Evolutionary conservation across 2,329 filamentous ascomycete species (phyloP).

Genomic region (Apiospora koreana): DNA sequence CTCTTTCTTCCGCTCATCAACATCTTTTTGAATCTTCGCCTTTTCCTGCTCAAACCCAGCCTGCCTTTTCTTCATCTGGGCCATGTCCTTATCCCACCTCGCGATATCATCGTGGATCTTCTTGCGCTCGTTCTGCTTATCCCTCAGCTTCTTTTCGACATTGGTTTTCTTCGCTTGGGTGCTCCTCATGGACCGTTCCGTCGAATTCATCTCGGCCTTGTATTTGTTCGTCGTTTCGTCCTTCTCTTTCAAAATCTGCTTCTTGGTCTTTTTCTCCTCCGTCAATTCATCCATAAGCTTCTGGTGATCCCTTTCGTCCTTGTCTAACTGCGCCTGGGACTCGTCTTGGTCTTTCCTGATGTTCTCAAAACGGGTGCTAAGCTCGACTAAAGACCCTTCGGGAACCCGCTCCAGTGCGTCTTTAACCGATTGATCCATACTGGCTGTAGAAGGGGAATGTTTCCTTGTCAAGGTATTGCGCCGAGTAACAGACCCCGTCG

Average conservation of each 20-base stretch:
- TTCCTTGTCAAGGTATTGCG: conserved; percentile 73
- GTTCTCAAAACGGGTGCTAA: conserved; percentile 79
- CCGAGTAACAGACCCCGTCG: conserved; percentile 41
- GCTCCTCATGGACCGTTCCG: conserved; percentile 79
- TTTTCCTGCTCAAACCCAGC: conserved; percentile 57
- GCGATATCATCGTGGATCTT: conserved; percentile 71
- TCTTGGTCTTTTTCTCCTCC: conserved; percentile 78
- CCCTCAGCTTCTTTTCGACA: conserved; percentile 70
- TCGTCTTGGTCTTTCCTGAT: conserved; percentile 85
- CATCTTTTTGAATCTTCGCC: conserved; percentile 49
- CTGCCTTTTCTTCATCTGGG: conserved; percentile 59
- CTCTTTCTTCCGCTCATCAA: conserved; percentile 51
- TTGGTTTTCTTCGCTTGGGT: conserved; percentile 78
- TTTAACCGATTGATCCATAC: conserved; percentile 51
- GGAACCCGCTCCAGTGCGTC: conserved; percentile 52
- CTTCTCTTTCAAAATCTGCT: conserved; percentile 79
- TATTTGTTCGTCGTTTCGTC: conserved; percentile 87
- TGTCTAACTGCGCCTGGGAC: conserved; percentile 67
- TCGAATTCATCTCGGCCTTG: conserved; percentile 75
- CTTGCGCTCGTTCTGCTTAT: conserved; percentile 67
- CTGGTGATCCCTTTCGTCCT: conserved; percentile 71
- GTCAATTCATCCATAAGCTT: conserved; percentile 67
- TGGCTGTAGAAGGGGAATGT: conserved; percentile 70
- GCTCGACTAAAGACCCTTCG: conserved; percentile 69
- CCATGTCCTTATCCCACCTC: conserved; percentile 66